Percentiles rank a stretch among this genome's conserved stretches.
Evolutionary conservation across 805 yeast genomes (phyloP).

Genomic region (Teunomyces lycoperdinae): DNA sequence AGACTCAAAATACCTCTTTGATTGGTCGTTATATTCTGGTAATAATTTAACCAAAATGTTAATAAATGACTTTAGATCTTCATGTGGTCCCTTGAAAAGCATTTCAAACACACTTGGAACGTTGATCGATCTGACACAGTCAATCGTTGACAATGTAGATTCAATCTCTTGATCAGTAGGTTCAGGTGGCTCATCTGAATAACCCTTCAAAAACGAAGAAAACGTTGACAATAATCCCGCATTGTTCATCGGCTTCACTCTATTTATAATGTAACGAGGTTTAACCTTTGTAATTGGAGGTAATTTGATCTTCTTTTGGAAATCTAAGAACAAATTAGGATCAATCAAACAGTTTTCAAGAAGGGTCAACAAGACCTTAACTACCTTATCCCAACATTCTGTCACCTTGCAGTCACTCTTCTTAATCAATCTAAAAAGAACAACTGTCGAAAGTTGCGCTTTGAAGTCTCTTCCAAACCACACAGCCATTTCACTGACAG

Average conservation of each 20-base stretch:
- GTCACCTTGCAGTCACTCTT: constrained; percentile 52
- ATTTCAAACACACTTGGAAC: constrained; percentile 54
- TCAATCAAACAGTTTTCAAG: constrained; percentile 70
- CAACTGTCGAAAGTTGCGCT: constrained; percentile 86
- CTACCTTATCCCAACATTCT: constrained; percentile 58
- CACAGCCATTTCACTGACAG: constrained; percentile 78
- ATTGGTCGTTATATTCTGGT: constrained; percentile 26
- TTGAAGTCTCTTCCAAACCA: constrained; percentile 87
- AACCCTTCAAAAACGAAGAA: constrained; percentile 87
- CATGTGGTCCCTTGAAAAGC: constrained; percentile 36
- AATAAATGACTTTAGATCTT: constrained; percentile 32
- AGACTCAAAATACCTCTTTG: constrained; percentile 43
- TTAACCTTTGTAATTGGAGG: constrained; percentile 56
- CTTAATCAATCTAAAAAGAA: constrained; percentile 72
- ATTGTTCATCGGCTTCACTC: constrained; percentile 64
- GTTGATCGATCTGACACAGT: constrained; percentile 74
- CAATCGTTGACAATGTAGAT: constrained; percentile 75
- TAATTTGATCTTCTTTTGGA: constrained; percentile 56
- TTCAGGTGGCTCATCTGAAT: constrained; percentile 80
- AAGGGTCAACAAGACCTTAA: constrained; percentile 59
- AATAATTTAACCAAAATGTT: constrained; percentile 23
- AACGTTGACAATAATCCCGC: constrained; percentile 84
- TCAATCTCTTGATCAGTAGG: constrained; percentile 94
- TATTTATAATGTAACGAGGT: constrained; percentile 64
- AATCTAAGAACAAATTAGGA: constrained; percentile 58